These are phyloP conservation scores for Epithemia pelagica DNA, from an alignment of 108 stramenopile species.

Conservation along the genomic window DNA sequence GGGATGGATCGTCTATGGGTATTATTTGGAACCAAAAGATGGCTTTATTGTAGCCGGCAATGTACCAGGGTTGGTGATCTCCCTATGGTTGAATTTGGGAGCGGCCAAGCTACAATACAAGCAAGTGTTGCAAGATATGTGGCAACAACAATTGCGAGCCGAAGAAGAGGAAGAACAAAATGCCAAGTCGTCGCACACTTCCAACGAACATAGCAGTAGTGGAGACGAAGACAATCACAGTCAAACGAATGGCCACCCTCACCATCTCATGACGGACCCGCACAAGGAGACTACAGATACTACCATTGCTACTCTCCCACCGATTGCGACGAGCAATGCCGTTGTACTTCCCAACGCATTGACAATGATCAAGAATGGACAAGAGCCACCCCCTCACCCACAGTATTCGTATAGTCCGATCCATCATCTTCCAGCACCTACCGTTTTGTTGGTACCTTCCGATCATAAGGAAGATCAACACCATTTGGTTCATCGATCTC, in stretches of 20 bases:
- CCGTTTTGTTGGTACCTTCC: neutral
- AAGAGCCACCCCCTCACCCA: neutral
- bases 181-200: neutral
- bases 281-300: too few species aligned
- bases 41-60: constrained; percentile 62
- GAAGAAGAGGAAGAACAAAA: neutral
- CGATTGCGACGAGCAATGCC: neutral
- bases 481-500: neutral
- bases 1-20: constrained; percentile 53
- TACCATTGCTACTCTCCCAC: too few species aligned
- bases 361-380: neutral
- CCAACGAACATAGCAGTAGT: neutral
- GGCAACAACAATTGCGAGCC: neutral
- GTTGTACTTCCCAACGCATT: neutral
- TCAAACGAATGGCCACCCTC: neutral
- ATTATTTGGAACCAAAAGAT: constrained; percentile 36
- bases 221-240: too few species aligned
- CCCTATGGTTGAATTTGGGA: constrained; percentile 70
- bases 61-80: constrained; percentile 59
- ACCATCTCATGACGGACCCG: too few species aligned
- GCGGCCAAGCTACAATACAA: constrained; percentile 76
- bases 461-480: neutral
- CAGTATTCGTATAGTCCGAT: too few species aligned
- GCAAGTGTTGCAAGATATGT: constrained; percentile 13
- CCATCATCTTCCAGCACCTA: too few species aligned